Conservation (phyloP, 2,329 filamentous ascomycete species). For the Laburnicola sp. region DNA sequence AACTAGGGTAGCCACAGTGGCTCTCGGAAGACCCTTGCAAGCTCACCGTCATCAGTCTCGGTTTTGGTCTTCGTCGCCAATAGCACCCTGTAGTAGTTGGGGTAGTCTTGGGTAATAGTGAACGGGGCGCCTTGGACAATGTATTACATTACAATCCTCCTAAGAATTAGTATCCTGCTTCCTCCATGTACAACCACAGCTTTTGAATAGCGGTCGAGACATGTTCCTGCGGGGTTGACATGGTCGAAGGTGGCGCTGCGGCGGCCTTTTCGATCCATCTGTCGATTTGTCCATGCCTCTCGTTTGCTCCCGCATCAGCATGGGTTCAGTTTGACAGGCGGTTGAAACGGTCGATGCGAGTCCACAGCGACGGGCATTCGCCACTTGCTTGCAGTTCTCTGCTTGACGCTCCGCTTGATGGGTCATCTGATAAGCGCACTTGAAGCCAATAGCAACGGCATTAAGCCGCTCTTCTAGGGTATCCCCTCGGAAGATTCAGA, state of each 20-base stretch:
- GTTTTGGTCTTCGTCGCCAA: background rate
- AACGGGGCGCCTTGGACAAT: too few relatives aligned
- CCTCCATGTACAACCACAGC: background rate
- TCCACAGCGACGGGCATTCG: constrained; percentile 18
- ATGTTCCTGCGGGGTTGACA: background rate
- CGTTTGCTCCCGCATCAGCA: constrained; percentile 6
- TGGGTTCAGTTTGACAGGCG: constrained; percentile 17
- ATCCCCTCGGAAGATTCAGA: constrained; percentile 23
- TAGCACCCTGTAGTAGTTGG: background rate
- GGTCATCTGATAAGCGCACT: constrained; percentile 38
- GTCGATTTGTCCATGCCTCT: constrained; percentile 7
- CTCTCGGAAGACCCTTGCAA: constrained; percentile 10
- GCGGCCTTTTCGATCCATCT: background rate
- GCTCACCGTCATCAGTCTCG: constrained; percentile 1
- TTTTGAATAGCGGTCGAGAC: background rate
- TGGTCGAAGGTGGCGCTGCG: constrained; percentile 3
- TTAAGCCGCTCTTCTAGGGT: constrained; percentile 31
- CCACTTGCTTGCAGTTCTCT: constrained; percentile 30
- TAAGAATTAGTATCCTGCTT: too few relatives aligned
- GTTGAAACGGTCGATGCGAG: constrained; percentile 26
- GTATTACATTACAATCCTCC: too few relatives aligned
- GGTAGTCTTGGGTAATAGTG: background rate
- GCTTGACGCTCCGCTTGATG: constrained; percentile 20
- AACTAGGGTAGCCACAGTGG: constrained; percentile 16
- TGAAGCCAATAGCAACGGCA: constrained; percentile 11